A percentile compares a stretch with the other conserved stretches of the same genome.
Evolutionary conservation across 1,284 basidiomycete species (phyloP).

Genomic region (Puccinia novopanici): DNA sequence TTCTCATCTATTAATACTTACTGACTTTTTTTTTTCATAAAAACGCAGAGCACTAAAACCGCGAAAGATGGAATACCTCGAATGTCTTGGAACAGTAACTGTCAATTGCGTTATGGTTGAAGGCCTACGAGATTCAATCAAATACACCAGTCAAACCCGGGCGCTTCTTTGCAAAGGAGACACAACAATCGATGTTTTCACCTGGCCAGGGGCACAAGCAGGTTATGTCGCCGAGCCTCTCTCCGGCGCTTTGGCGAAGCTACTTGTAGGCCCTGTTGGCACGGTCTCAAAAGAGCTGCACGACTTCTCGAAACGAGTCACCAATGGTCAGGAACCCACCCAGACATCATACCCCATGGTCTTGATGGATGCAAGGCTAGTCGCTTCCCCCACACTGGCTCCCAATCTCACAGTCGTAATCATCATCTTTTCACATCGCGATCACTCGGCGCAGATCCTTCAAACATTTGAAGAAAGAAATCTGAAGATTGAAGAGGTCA

Average conservation of each 20-base stretch:
- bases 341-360: background rate
- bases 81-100: background rate
- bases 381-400: background rate
- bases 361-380: slow-evolving; percentile 1
- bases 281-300: background rate
- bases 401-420: background rate
- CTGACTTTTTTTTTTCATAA: background rate
- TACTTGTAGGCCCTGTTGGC: slow-evolving; percentile 3
- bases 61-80: background rate
- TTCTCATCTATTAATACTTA: background rate
- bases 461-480: background rate
- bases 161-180: slow-evolving; percentile 11
- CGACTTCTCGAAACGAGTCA: background rate
- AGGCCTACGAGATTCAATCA: background rate
- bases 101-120: background rate
- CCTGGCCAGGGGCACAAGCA: slow-evolving; percentile 18
- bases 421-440: background rate
- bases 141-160: background rate
- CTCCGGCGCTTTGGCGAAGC: background rate
- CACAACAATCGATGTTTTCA: background rate
- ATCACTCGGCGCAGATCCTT: background rate
- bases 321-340: background rate
- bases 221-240: slow-evolving; percentile 9
- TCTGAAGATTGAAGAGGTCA: background rate
- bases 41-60: slow-evolving; percentile 8